Evolutionary conservation across 2,329 filamentous ascomycete species (phyloP), one percentile per base, ranked within the genome.

Genomic region (Allantophomopsis cytisporea): DNA sequence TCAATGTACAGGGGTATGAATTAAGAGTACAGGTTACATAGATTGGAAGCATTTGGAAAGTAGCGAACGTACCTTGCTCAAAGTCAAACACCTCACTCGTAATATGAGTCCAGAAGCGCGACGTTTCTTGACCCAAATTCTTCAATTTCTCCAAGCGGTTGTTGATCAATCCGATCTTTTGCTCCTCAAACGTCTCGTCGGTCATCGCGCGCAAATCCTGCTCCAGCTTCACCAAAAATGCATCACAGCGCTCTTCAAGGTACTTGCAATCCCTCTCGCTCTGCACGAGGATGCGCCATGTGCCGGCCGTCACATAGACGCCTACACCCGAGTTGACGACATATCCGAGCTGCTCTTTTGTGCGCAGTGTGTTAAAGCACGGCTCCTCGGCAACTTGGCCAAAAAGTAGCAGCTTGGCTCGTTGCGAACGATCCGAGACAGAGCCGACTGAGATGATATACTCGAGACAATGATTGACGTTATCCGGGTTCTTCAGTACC

Each of bases 281-380:
- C 58, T 83, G 77, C 16, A 83, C 75, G 37, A 82, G 65, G 14
- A 83, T 68, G 11, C 76, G 65, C 55, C 76, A 81, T 1, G 71
- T 72, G 50, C 73, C 68, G 1, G 69, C 75, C 12, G 69, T 70
- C n/a, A 66, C 60, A 34, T 70, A 62, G 38, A 68, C 62, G 18
- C 66, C 64, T 6, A 66, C 60, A 34, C 74, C 73, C 36, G 73
- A 77, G 60, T 73, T 78, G 2, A 82, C 77, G 16, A 82, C 73
- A 45, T 83, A 83, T 14, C 77, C 77, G 7, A 83, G 70, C 56
- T 83, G 76, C 52, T 83, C 77, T 50, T 81, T 80, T 31, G 77
- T 80, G 33, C 77, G 71, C 8, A 83, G 62, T 46, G 76, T 73
- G 53, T 83, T 74, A 52, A 82, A 82, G 34, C 68, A 69, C 7